Evolutionary conservation across 2,329 filamentous ascomycete species (phyloP).

Genomic region (Zymoseptoria passerinii): DNA sequence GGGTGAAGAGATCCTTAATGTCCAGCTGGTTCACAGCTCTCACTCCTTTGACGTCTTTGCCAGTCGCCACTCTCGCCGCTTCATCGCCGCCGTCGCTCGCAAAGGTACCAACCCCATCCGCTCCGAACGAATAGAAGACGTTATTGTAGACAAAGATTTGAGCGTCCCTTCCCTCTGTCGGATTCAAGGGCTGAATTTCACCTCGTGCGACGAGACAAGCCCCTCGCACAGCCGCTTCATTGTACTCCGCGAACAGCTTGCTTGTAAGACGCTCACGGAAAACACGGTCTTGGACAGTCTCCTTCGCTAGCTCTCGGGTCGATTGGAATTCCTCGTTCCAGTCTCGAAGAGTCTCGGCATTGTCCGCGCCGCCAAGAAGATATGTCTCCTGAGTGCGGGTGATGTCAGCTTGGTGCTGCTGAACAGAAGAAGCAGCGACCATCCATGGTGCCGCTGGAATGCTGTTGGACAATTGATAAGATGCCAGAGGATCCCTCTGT

Average conservation of each 20-base stretch:
- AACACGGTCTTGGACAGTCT: slow-evolving; percentile 88
- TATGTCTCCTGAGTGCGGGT: slow-evolving; percentile 89
- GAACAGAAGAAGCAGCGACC: slow-evolving; percentile 59
- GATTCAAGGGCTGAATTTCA: slow-evolving; percentile 88
- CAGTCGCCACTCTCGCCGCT: slow-evolving; percentile 87
- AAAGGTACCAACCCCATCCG: slow-evolving; percentile 95
- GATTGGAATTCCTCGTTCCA: slow-evolving; percentile 99
- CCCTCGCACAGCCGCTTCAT: slow-evolving; percentile 85
- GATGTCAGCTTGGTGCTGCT: slow-evolving; percentile 72
- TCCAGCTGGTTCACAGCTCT: slow-evolving; percentile 95
- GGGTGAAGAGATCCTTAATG: slow-evolving; percentile 87
- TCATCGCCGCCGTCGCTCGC: slow-evolving; percentile 94
- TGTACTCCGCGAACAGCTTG: slow-evolving; percentile 96
- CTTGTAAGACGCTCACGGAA: slow-evolving; percentile 90
- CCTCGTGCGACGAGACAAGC: slow-evolving; percentile 87
- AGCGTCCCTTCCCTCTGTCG: slow-evolving; percentile 82
- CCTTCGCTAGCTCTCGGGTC: slow-evolving; percentile 85
- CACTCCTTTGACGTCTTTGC: slow-evolving; percentile 92
- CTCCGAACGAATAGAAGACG: slow-evolving; percentile 97
- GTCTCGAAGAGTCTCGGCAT: slow-evolving; percentile 86
- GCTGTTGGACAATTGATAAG: slow-evolving; percentile 92
- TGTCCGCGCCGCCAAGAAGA: slow-evolving; percentile 81
- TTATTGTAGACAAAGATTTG: slow-evolving; percentile 99
- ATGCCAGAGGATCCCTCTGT: slow-evolving; percentile 76
- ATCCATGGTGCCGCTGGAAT: slow-evolving; percentile 90